Base-by-base conservation (phyloP, 805 yeast genomes). In the Suhomyces sp. region DNA sequence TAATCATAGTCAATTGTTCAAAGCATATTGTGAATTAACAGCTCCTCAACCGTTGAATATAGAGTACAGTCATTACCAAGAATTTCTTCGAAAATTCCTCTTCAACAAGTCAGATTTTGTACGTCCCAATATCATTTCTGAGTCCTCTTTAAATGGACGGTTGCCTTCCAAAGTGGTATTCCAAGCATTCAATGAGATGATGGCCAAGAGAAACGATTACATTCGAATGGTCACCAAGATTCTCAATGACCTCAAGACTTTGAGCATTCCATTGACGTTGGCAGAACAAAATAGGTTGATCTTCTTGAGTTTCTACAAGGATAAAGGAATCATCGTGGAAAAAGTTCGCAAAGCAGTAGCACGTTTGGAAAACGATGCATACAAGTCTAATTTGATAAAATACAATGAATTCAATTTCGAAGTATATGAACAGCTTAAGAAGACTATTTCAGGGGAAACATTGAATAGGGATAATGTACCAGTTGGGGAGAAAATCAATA, bases 251-350 rank as follows among this genome's bases (percentile, higher is more conserved):
- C 35, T 64, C 33, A 50, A 47, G 11, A 29, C 34, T 4, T 44
- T 51, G 4, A 47, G 43, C 1, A 37, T 64, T 13, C 65, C 65
- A 7, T 35, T 65, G 6, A 52, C 65, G 1, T 34, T 47, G 3
- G 37, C 35, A 15, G 71, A 67, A 43, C 65, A 55, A 35, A 54
- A 50, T 19, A 36, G 44, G 25, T 35, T 65, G 36, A 30, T 65
- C 5, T 56, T 50, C 34, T 45, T 53, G 35, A 47, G 52, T 3
- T 65, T 63, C 37, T 68, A 50, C 46, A 51, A 47, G 16, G 73
- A 68, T 34, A 39, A 51, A 15, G 42, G 13, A 7, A 53, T 46
- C 6, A 49, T 66, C 2, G 14, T 50, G 6, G 31, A 43, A 1
- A 41, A 40, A 11, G 39, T 57, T 25, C 32, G 33, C n/a, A 20